Evolutionary conservation across 169 alveolate genomes (phyloP).

Genomic region (Eimeria mitis): DNA sequence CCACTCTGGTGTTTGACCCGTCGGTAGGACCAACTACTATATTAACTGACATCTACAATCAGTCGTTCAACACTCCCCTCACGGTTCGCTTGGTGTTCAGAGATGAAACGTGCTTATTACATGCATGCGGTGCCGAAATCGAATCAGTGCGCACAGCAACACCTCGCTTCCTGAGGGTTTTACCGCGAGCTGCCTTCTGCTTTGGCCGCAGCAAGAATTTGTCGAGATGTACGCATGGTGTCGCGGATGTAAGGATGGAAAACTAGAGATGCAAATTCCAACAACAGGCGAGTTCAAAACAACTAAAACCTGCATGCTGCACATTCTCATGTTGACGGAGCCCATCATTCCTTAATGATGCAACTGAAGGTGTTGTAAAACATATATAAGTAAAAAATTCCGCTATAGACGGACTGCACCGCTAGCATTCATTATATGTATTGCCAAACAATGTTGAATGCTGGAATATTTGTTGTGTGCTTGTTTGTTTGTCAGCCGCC

Average conservation of each 20-base stretch:
- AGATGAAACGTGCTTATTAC: not conserved
- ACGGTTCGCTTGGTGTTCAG: not conserved
- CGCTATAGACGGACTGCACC: not conserved
- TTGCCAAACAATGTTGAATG: not conserved
- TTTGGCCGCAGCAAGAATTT: constrained; percentile 49
- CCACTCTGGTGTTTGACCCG: constrained; percentile 3
- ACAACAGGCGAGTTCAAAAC: constrained; percentile 34
- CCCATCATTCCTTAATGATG: not conserved
- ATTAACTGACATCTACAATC: not conserved
- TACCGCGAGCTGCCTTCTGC: not conserved
- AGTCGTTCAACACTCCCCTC: not conserved
- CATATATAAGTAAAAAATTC: not conserved
- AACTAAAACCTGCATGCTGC: not conserved
- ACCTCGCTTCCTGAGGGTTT: not conserved
- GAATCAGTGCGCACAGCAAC: not conserved
- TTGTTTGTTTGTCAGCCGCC: constrained; percentile 28
- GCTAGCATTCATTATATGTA: not conserved
- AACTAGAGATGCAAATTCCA: constrained; percentile 55
- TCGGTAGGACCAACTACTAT: not conserved
- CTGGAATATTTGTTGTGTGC: not conserved
- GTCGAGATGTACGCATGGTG: constrained; percentile 62
- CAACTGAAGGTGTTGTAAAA: not conserved
- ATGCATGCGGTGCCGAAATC: not conserved
- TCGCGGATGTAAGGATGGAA: constrained; percentile 63
- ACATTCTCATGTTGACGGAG: not conserved